Evolutionary conservation across 2,329 filamentous ascomycete species (phyloP).

Genomic region (Neonectria coccinea): DNA sequence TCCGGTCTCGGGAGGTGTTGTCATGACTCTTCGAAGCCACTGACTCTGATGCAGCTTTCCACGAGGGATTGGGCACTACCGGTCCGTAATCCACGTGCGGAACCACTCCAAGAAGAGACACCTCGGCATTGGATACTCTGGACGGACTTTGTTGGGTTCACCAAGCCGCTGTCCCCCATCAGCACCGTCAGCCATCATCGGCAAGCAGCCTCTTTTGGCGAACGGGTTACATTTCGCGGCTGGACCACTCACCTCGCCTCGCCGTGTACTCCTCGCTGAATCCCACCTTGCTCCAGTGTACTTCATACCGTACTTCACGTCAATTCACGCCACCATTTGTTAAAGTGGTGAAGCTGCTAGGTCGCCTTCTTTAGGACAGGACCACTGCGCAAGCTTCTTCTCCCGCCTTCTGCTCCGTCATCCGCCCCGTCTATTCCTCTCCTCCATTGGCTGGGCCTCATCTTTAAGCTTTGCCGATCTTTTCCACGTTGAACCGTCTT

Average conservation of each 20-base stretch:
- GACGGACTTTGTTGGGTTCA: conserved; percentile 17
- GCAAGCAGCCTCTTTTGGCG: conserved; percentile 18
- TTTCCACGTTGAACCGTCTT: conserved; percentile 24
- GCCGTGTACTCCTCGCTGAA: conserved; percentile 8
- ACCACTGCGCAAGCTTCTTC: conserved; percentile 3
- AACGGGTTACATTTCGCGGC: conserved; percentile 20
- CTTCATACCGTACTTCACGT: background rate
- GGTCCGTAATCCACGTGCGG: conserved; percentile 13
- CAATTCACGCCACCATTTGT: conserved; percentile 5
- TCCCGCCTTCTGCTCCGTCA: conserved; percentile 10
- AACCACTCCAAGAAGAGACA: background rate
- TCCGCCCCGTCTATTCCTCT: conserved; percentile 10
- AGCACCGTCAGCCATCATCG: conserved; percentile 14
- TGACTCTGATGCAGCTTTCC: background rate
- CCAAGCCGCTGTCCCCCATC: conserved; percentile 5
- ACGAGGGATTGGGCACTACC: background rate
- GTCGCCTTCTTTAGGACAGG: conserved; percentile 10
- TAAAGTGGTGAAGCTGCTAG: conserved; percentile 8
- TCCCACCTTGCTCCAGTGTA: conserved; percentile 10
- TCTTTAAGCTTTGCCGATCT: conserved; percentile 34
- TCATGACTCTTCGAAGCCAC: conserved; percentile 10
- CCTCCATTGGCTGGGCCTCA: conserved; percentile 32
- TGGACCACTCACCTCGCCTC: conserved; percentile 2
- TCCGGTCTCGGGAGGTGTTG: conserved; percentile 30
- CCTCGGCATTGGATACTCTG: conserved; percentile 10